Base-by-base conservation (phyloP, 768 basidiomycete genomes). In the Phylloporus sp. region DNA sequence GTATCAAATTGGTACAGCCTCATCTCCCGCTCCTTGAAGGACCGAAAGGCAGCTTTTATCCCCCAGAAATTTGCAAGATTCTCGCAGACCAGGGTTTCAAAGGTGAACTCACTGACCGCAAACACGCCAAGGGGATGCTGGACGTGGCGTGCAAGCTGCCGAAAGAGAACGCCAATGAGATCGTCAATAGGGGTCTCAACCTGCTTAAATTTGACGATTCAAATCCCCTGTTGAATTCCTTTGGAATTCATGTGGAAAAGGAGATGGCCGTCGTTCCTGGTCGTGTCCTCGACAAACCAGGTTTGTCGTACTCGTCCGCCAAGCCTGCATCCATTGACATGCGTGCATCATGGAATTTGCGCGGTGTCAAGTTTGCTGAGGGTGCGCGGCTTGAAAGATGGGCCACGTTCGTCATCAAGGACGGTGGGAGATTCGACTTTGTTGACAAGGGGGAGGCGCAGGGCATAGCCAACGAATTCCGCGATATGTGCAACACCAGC, bases 351-450 rank as follows among this genome's bases (percentile, higher is more conserved):
- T 81, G 79, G 79, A 80, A 82, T 56, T 60, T 82, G 38, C 63
- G 77, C 29, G 70, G 73, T 44, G 68, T 71, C 74, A 80, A 76
- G 57, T 91, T 91, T 59, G 70, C 79, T 3, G 69, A 67, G 18
- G 86, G 86, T 4, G 82, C 73, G 2, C 67, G 55, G 16, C 64
- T 92, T 44, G 67, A 71, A 35, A 78, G 77, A 27, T 88, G 86
- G 86, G 84, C 77, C 1, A 84, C 90, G 6, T 69, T 92, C 13
- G 67, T 88, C 39, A 79, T 92, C 52, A 68, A 72, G 45, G 88
- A 90, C 54, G 73, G 76, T 49, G 45, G 50, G 3, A 56, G 72
- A 20, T 75, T 76, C 22, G 86, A 90, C 59, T 91, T 90, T 59
- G 27, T 6, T 0, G 75, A 72, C 4, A 40, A 67, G 4, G 48